Base-by-base conservation (phyloP, 805 yeast genomes). In the Cyberlindnera saturnus region DNA sequence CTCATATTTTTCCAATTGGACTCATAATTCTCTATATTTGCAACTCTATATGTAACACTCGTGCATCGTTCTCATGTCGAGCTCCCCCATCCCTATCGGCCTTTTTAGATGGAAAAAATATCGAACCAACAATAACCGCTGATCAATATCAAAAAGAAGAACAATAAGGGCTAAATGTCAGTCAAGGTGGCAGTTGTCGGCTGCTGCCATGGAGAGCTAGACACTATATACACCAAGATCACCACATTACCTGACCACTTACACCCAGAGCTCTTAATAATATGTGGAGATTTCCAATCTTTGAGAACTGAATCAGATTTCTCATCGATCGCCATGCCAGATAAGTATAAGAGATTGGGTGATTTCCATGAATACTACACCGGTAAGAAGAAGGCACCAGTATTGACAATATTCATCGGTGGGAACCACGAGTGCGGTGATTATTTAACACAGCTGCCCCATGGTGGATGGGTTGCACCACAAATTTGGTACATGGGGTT, bases 351-450 rank as follows among this genome's bases (percentile, higher is more conserved):
- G 36, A 61, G 61, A 34, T 56, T 88, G 52, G 96, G 96, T 2
- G 96, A 91, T 53, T 93, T 91, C 61, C 78, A 75, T 36, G 65
- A 74, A 19, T 91, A 89, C 60, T 86, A 86, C 55, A 58, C 57
- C 1, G 87, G 91, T 1, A 50, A 54, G 16, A 67, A 64, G 38
- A 61, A 41, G 26, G 96, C 96, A 0, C 96, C 96, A 0, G 70
- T 83, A 1, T 62, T 79, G 29, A 91, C 98, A 0, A 52, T 93
- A 0, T 84, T 91, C 51, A 78, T 93, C 34, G 98, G 99, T 3
- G 99, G 99, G 0, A 93, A 93, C 63, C 99, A 93, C 57, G 99
- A 93, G 59, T 81, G 93, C 4, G 86, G 95, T 45, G 78, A 81
- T 46, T 86, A 85, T 59, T 58, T 93, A 48, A 67, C 75, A 47